Evolutionary conservation across 2,329 filamentous ascomycete genomes (phyloP).

Genomic region (Fusarium fujikuroi): DNA sequence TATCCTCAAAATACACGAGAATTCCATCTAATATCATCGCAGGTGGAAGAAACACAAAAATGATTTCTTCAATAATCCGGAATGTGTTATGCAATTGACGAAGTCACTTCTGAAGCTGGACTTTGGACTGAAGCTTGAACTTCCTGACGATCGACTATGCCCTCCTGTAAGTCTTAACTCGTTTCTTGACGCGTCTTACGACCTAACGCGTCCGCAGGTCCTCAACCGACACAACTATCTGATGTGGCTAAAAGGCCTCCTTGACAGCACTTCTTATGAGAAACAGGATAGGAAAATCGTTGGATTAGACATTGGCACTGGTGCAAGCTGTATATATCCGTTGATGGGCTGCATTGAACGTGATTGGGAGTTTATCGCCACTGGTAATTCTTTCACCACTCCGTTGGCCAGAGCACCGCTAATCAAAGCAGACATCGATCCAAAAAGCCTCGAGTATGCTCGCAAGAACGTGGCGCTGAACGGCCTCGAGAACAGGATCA

Average conservation of each 20-base stretch:
- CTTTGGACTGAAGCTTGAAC: constrained; percentile 75
- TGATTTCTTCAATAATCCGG: constrained; percentile 78
- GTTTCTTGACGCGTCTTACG: neutral
- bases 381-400: constrained; percentile 51
- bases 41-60: constrained; percentile 40
- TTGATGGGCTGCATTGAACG: constrained; percentile 79
- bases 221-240: constrained; percentile 86
- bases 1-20: neutral
- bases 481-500: constrained; percentile 70
- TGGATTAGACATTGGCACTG: constrained; percentile 89
- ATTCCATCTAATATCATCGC: neutral
- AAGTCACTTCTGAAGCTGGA: constrained; percentile 80
- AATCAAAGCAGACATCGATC: constrained; percentile 73
- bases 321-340: constrained; percentile 91
- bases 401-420: neutral
- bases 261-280: constrained; percentile 75
- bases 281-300: constrained; percentile 60
- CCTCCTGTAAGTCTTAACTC: constrained; percentile 71
- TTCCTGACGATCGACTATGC: constrained; percentile 84
- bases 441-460: constrained; percentile 73
- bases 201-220: constrained; percentile 52
- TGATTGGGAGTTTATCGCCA: constrained; percentile 79
- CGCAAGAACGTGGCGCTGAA: constrained; percentile 75
- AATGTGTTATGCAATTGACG: constrained; percentile 82
- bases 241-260: constrained; percentile 83